Evolutionary conservation across 2,329 filamentous ascomycete species (phyloP), one percentile per base, ranked within the genome.

Genomic region (Fusarium sarcochroum): DNA sequence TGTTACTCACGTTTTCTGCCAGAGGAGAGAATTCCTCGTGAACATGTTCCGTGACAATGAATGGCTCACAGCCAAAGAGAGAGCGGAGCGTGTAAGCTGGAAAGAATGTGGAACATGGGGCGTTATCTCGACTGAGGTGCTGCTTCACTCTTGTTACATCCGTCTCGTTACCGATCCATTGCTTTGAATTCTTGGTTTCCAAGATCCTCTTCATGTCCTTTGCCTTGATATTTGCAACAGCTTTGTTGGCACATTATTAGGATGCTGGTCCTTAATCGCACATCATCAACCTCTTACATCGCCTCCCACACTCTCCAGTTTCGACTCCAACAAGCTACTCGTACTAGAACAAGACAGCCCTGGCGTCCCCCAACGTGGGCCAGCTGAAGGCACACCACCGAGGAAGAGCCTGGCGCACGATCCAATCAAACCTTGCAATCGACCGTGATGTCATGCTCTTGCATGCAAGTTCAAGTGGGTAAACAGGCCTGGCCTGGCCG

Each of bases 311-410:
- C 62, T 61, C 55, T 45, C 50, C 54, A 66, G 62, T 55, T 58
- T 56, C 49, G 46, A 62, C 62, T 64, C 61, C 61, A 67, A 58
- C 32, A 27, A 42, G 44, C 46, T 47, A 41, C 35, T 56, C 50
- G 40, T 64, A 20, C 59, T 51, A 50, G 60, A 63, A 58, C 66
- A 59, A 70, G 53, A 68, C 66, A 69, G 66, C 66, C 66, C 56
- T 67, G 63, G 66, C 65, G 61, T 56, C 49, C 58, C 45, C 66
- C 49, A 50, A 62, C 63, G 65, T 60, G 59, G 59, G 38, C 60
- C 67, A 70, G 67, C 67, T 71, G 68, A 69, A 70, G 58, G 47
- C 68, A 57, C 63, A 68, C 63, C 68, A 71, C 68, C 68, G 68
- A 71, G 32, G 57, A 69, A 70, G 65, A 71, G 61, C 68, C 68